Evolutionary conservation across 495 filamentous ascomycete genomes (phyloP).

Genomic region (Tuber brumale): DNA sequence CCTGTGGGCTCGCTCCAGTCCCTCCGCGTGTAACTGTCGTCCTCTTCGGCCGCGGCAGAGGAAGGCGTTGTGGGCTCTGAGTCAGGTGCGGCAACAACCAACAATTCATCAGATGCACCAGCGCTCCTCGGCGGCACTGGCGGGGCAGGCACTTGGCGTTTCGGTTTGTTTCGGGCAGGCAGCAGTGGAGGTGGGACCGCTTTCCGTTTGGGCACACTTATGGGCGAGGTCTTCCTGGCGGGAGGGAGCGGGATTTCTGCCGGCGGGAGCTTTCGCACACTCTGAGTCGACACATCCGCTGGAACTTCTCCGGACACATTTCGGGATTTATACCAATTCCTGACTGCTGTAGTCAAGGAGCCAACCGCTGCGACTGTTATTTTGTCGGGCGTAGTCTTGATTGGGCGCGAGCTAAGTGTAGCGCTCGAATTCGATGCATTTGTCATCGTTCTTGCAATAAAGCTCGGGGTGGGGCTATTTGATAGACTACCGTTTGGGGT

Average conservation of each 20-base stretch:
- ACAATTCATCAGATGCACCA: constrained; percentile 46
- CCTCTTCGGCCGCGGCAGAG: constrained; percentile 24
- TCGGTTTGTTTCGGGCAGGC: constrained; percentile 39
- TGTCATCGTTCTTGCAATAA: constrained; percentile 37
- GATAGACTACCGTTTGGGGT: constrained; percentile 45
- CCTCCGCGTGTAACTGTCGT: constrained; percentile 21
- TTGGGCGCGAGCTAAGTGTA: constrained; percentile 10
- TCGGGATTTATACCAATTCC: constrained; percentile 61
- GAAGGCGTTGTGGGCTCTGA: constrained; percentile 55
- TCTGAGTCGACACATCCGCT: constrained; percentile 52
- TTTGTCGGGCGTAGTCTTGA: constrained; percentile 40
- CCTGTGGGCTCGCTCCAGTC: constrained; percentile 16
- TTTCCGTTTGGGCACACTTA: constrained; percentile 57
- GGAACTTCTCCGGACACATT: constrained; percentile 47
- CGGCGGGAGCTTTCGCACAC: constrained; percentile 61
- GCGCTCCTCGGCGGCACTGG: constrained; percentile 43
- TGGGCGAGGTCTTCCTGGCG: constrained; percentile 53
- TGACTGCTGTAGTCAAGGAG: constrained; percentile 68
- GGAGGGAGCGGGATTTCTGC: constrained; percentile 60
- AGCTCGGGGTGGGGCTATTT: constrained; percentile 45
- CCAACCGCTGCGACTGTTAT: constrained; percentile 55
- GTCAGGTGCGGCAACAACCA: constrained; percentile 56
- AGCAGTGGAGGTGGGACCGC: constrained; percentile 48
- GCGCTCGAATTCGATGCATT: constrained; percentile 19
- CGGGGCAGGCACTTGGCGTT: constrained; percentile 45